Percentiles rank a stretch among this genome's conserved stretches.
Conservation (phyloP, 2,329 filamentous ascomycete genomes). For the Hortaea werneckii region DNA sequence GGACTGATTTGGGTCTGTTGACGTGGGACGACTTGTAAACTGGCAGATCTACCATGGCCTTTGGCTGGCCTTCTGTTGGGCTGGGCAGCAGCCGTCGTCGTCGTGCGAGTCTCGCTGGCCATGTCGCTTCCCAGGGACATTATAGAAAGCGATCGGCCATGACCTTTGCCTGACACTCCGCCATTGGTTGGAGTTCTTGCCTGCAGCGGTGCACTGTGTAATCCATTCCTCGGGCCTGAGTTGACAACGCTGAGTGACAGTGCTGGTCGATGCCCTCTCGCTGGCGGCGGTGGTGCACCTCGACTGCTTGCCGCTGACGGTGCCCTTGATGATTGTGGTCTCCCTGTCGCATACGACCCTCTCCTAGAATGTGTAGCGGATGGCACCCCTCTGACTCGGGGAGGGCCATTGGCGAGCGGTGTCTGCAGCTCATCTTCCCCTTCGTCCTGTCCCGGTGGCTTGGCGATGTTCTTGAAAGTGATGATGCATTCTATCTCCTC, state of each 20-base stretch:
- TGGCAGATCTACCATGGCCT: constrained; percentile 68
- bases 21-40: constrained; percentile 60
- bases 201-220: constrained; percentile 14
- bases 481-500: constrained; percentile 94
- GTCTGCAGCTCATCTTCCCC: constrained; percentile 12
- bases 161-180: constrained; percentile 38
- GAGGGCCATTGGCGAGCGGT: constrained; percentile 24
- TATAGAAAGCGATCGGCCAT: constrained; percentile 40
- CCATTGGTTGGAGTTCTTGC: constrained; percentile 27
- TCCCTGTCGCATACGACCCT: constrained; percentile 13
- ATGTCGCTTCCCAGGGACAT: constrained; percentile 38
- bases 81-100: constrained; percentile 4
- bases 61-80: constrained; percentile 40
- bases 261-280: constrained; percentile 52
- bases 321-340: constrained; percentile 9
- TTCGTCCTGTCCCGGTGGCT: constrained; percentile 31
- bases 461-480: constrained; percentile 79
- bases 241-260: constrained; percentile 47
- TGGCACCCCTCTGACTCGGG: constrained; percentile 1
- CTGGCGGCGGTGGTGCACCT: constrained; percentile 20
- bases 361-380: constrained; percentile 13
- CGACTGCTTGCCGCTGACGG: constrained; percentile 12
- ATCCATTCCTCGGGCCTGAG: constrained; percentile 19
- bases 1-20: constrained; percentile 5
- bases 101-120: constrained; percentile 15